Conservation (phyloP, 2,329 filamentous ascomycete species). For the Lasiodiplodia theobromae region DNA sequence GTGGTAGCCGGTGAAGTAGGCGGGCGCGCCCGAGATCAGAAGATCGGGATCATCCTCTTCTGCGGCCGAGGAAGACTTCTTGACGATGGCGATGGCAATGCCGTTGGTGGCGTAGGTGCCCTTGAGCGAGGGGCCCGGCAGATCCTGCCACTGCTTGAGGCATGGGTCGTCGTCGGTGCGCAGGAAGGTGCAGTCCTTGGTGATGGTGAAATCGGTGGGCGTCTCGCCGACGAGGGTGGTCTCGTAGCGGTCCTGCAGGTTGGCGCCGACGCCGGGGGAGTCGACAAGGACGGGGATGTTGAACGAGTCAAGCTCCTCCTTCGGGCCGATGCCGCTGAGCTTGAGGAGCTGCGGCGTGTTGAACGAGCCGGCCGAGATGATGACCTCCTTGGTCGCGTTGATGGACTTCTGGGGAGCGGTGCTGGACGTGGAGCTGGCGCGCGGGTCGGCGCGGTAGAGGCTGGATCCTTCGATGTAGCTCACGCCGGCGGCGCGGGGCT, state of each 20-base stretch:
- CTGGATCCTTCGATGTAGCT: slow-evolving; percentile 51
- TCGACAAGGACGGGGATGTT: slow-evolving; percentile 62
- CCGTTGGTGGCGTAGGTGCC: slow-evolving; percentile 60
- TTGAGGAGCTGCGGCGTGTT: slow-evolving; percentile 71
- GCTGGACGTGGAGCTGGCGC: slow-evolving; percentile 38
- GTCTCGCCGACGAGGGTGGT: slow-evolving; percentile 42
- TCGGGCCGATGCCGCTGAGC: slow-evolving; percentile 68
- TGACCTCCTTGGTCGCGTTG: slow-evolving; percentile 53
- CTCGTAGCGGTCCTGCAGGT: slow-evolving; percentile 68
- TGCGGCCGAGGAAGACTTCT: slow-evolving; percentile 43
- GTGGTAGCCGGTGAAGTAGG: slow-evolving; percentile 63
- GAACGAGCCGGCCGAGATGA: slow-evolving; percentile 62
- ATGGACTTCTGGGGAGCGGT: slow-evolving; percentile 45
- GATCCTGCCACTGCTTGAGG: slow-evolving; percentile 36
- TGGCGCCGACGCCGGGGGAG: slow-evolving; percentile 68
- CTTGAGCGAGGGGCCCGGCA: slow-evolving; percentile 38
- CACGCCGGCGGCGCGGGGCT: slow-evolving; percentile 52
- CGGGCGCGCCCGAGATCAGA: slow-evolving; percentile 62
- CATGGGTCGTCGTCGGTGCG: slow-evolving; percentile 45
- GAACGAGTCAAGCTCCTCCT: slow-evolving; percentile 59
- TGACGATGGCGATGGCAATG: slow-evolving; percentile 58
- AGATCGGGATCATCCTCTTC: slow-evolving; percentile 53
- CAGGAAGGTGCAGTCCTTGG: slow-evolving; percentile 43
- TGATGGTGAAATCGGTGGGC: slow-evolving; percentile 31
- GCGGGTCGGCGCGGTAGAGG: slow-evolving; percentile 50